Evolutionary conservation across 768 basidiomycete genomes (phyloP), one percentile per base, ranked within the genome.

Genomic region (Naganishia vishniacii): DNA sequence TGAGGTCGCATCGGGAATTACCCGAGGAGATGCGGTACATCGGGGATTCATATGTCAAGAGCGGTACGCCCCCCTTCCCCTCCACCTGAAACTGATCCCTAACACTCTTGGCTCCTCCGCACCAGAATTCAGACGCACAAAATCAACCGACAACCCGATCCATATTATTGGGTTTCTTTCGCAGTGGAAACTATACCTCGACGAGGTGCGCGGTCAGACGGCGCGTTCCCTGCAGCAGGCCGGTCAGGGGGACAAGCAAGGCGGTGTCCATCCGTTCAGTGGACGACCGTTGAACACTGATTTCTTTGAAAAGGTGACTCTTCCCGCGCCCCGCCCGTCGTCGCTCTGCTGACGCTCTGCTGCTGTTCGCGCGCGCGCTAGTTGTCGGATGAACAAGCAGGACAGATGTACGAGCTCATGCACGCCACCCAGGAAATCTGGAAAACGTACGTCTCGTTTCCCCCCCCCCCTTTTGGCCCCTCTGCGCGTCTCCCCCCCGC

Each of bases 361-460:
- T n/a, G n/a, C n/a, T n/a, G n/a, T n/a, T n/a, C n/a, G n/a, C n/a
- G n/a, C n/a, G n/a, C n/a, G n/a, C n/a, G n/a, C n/a, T 63, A 92
- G 90, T 87, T 93, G 85, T 92, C 91, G 20, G 77, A 81, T 32
- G 91, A 94, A 73, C 94, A 99, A 74, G 80, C 97, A 4, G 89
- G 89, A 0, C 94, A 98, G 76, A 78, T 99, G 44, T 91, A 95
- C 73, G 92, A 97, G 73, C 82, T 99, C 66, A 91, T 94, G 90
- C 86, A 89, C 67, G 88, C 86, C 2, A 86, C 91, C 0, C 90
- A 88, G 73, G 87, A 87, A 66, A 82, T 94, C 32, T 94, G 89
- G 89, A 91, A 86, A 72, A 82, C 85, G 77, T 78, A 63, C 71
- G 77, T 75, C 26, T 34, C 32, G 9, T 29, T 1, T 28, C 28